Percentiles rank a stretch among this genome's conserved stretches.
phyloP scores from a whole-genome alignment of 129 eudicot species.

The Flaveria linearis region DNA sequence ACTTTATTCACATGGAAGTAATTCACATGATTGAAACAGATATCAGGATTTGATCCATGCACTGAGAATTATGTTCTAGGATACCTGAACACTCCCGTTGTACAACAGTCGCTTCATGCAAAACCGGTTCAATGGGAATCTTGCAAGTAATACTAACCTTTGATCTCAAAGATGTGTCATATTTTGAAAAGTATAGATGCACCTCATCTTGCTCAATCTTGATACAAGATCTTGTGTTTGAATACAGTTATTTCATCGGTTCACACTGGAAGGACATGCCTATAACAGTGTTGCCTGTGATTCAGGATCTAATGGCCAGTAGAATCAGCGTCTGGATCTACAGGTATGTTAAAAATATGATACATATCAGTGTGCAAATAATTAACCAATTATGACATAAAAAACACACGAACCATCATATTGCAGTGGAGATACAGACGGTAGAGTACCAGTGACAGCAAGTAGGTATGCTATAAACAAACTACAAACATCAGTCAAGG shows the following conservation, averaged over 20 bases:
- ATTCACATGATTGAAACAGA: not conserved
- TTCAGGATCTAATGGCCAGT: not conserved
- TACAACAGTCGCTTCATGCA: constrained; percentile 10
- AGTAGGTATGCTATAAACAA: not conserved
- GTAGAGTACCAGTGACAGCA: not conserved
- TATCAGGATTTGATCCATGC: not conserved
- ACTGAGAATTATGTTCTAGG: not conserved
- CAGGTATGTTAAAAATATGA: not conserved
- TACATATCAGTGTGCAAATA: not conserved
- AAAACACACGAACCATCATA: not conserved
- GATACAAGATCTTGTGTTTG: not conserved
- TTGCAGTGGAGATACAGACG: constrained; percentile 1
- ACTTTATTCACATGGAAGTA: not conserved
- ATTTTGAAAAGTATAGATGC: not conserved
- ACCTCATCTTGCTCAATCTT: not conserved
- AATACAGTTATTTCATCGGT: not conserved
- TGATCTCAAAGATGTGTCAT: not conserved
- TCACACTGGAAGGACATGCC: not conserved
- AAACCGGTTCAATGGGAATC: not conserved
- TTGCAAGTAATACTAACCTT: not conserved
- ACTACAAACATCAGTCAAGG: not conserved
- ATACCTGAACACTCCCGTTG: not conserved
- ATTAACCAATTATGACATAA: not conserved
- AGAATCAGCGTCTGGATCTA: constrained; percentile 1
- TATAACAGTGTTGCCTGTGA: not conserved